phyloP scores from a whole-genome alignment of 179 eudicot genomes.

The Sideroxylon spinosum region DNA sequence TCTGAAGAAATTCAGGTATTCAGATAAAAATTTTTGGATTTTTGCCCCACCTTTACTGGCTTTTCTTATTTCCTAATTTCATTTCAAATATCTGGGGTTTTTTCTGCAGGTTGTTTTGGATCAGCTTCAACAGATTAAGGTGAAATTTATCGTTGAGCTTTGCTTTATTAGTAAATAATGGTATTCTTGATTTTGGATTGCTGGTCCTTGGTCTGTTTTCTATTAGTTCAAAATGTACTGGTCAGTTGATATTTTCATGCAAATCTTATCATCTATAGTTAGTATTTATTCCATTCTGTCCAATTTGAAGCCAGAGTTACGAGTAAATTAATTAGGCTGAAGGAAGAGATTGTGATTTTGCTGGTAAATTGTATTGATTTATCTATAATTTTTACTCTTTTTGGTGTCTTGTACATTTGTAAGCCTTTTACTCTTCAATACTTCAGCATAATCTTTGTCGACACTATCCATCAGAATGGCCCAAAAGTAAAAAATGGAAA shows the following conservation, averaged over 20 bases:
- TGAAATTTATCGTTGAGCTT: conserved; percentile 22
- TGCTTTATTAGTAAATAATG: conserved; percentile 3
- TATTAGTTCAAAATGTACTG: background rate
- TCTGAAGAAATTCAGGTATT: conserved; percentile 85
- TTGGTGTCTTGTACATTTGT: background rate
- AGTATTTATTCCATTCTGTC: background rate
- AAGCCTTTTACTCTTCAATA: background rate
- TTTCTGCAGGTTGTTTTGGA: conserved; percentile 55
- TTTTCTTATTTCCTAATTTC: background rate
- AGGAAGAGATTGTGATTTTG: background rate
- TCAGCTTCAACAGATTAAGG: conserved; percentile 76
- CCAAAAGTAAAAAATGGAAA: background rate
- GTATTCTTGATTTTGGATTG: conserved; percentile 10
- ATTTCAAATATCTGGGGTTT: background rate
- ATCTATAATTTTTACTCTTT: background rate
- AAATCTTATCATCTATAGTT: background rate
- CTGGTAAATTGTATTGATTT: background rate
- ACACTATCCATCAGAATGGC: background rate
- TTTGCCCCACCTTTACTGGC: background rate
- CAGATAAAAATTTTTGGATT: conserved; percentile 3
- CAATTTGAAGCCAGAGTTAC: background rate
- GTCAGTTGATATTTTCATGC: background rate
- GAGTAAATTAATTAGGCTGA: background rate
- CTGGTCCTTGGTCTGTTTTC: background rate
- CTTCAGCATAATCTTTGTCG: background rate